These are phyloP conservation scores for Panaeolus cyanescens DNA, from an alignment of 768 basidiomycete species.

Conservation along the genomic window DNA sequence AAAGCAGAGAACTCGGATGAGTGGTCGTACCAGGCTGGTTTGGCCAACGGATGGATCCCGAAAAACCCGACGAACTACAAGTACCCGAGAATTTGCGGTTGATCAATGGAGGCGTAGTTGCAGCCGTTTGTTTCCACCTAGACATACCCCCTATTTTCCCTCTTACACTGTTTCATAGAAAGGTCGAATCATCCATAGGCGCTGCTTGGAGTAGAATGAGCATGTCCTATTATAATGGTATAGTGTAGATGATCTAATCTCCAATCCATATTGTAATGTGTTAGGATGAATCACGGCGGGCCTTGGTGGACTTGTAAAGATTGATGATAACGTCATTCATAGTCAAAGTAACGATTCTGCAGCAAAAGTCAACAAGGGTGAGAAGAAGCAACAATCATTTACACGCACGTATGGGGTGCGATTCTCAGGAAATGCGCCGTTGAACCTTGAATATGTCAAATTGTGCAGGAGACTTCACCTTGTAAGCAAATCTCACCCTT, in stretches of 20 bases:
- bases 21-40: conserved; percentile 86
- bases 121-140: background rate
- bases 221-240: conserved; percentile 35
- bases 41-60: conserved; percentile 86
- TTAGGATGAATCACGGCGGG: background rate
- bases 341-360: conserved; percentile 87
- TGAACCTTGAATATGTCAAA: conserved; percentile 55
- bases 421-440: conserved; percentile 93
- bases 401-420: conserved; percentile 82
- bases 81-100: conserved; percentile 46
- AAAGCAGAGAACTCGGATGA: conserved; percentile 83
- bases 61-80: conserved; percentile 41
- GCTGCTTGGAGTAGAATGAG: conserved; percentile 36
- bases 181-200: background rate
- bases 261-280: conserved; percentile 22
- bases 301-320: conserved; percentile 54
- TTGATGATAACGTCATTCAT: conserved; percentile 79
- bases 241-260: conserved; percentile 33
- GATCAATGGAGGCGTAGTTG: conserved; percentile 20
- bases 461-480: conserved; percentile 5
- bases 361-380: conserved; percentile 5
- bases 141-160: background rate
- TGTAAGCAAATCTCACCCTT: conserved; percentile 58
- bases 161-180: background rate
- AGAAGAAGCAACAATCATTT: background rate